Evolutionary conservation across 371 early-diverging fungal genomes (phyloP).

Genomic region (Mucor piriformis): DNA sequence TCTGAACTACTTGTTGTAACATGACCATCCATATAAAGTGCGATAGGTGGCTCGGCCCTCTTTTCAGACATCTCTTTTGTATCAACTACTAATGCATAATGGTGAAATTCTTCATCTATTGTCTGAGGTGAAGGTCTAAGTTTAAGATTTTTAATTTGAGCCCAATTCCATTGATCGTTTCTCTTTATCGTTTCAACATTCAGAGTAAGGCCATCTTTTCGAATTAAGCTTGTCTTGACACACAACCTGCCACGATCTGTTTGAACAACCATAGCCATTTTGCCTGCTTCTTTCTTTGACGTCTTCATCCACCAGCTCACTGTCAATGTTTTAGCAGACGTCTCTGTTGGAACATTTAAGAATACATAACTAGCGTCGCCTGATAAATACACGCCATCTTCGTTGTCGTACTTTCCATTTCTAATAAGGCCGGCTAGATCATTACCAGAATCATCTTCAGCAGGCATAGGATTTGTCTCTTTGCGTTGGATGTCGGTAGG

Average conservation of each 20-base stretch:
- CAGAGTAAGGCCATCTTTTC: conserved; percentile 16
- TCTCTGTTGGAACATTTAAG: conserved; percentile 36
- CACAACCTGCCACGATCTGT: conserved; percentile 43
- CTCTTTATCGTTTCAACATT: conserved; percentile 27
- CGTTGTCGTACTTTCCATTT: conserved; percentile 22
- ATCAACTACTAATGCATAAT: conserved; percentile 38
- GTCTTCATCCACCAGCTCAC: conserved; percentile 56
- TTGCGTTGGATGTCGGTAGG: background rate
- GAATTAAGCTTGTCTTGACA: conserved; percentile 26
- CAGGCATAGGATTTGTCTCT: conserved; percentile 30
- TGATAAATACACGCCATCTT: conserved; percentile 27
- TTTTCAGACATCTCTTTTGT: conserved; percentile 3
- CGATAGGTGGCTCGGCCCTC: conserved; percentile 22
- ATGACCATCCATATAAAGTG: conserved; percentile 48
- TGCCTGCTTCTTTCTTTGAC: conserved; percentile 19
- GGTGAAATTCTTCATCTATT: conserved; percentile 38
- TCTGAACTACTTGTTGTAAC: conserved; percentile 29
- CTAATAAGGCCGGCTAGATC: conserved; percentile 35
- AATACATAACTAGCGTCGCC: conserved; percentile 46
- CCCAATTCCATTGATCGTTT: conserved; percentile 35
- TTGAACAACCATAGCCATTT: conserved; percentile 44
- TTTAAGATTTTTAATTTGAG: conserved; percentile 18
- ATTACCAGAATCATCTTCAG: conserved; percentile 45
- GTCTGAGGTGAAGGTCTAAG: conserved; percentile 34
- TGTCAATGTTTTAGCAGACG: conserved; percentile 28